A percentile compares a stretch with the other conserved stretches of the same genome.
phyloP scores from a whole-genome alignment of 2,329 filamentous ascomycete species.

The Talaromyces marneffei region DNA sequence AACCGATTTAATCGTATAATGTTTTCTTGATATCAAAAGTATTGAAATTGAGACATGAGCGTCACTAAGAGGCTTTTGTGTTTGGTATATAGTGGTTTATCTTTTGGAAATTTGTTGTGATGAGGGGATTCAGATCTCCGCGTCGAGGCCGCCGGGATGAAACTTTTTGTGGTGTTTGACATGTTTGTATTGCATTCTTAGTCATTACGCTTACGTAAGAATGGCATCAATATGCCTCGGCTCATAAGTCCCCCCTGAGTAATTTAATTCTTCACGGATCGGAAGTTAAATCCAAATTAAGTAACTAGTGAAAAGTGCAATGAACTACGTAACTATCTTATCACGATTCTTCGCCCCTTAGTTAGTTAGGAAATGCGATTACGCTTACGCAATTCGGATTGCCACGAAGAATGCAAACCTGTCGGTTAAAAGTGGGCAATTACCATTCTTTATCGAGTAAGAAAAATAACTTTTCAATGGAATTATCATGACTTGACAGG shows the following conservation, averaged over 20 bases:
- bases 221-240: background rate
- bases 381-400: background rate
- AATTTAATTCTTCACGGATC: background rate
- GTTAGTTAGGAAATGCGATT: too few relatives aligned
- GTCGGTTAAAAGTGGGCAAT: background rate
- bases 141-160: background rate
- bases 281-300: background rate
- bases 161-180: constrained; percentile 17
- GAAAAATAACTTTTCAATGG: background rate
- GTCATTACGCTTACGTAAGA: constrained; percentile 12
- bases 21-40: background rate
- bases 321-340: background rate
- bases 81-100: background rate
- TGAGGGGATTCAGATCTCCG: background rate
- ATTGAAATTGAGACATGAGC: background rate
- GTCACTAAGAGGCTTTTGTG: background rate
- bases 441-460: constrained; percentile 3
- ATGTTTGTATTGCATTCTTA: background rate
- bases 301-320: background rate
- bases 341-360: background rate
- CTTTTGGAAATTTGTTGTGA: background rate
- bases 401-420: background rate
- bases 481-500: background rate
- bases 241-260: background rate
- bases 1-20: background rate